Evolutionary conservation across 768 basidiomycete genomes (phyloP).

Genomic region (Mycena haematopus): DNA sequence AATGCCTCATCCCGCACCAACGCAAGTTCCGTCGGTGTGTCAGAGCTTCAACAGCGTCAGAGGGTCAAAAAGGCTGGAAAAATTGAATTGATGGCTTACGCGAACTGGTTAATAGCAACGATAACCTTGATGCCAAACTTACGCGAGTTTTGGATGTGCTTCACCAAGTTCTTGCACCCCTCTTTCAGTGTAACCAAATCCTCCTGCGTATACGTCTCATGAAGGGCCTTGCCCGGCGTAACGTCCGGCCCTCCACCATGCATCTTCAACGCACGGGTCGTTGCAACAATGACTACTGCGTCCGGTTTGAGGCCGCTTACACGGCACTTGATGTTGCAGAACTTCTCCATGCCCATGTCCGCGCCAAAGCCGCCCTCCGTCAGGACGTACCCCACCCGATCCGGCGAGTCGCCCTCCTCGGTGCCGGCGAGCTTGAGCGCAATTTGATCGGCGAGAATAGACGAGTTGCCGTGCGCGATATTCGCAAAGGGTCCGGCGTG

Average conservation of each 20-base stretch:
- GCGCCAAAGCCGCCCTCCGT: conserved; percentile 99
- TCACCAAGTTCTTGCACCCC: conserved; percentile 91
- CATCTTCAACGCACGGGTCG: conserved; percentile 98
- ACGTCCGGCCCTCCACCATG: conserved; percentile 98
- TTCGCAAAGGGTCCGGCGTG: conserved; percentile 99
- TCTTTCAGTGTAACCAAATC: conserved; percentile 87
- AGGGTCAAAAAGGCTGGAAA: not conserved
- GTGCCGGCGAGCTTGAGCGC: conserved; percentile 97
- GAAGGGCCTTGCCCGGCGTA: conserved; percentile 92
- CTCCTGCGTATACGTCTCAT: conserved; percentile 94
- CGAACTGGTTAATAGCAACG: conserved; percentile 93
- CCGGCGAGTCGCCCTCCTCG: conserved; percentile 85
- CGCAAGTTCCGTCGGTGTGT: conserved; percentile 87
- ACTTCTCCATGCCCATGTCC: conserved; percentile 99
- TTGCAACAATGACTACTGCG: conserved; percentile 95
- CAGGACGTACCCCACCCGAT: conserved; percentile 90
- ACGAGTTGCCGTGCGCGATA: conserved; percentile 98
- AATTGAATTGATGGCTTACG: conserved; percentile 61
- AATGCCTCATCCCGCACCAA: conserved; percentile 83
- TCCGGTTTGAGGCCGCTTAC: conserved; percentile 92
- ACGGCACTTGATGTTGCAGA: conserved; percentile 99
- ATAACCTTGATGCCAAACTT: conserved; percentile 98
- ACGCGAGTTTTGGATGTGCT: conserved; percentile 92
- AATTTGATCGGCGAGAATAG: conserved; percentile 96
- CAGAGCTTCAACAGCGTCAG: conserved; percentile 59